Conservation (phyloP, 2,329 filamentous ascomycete species). For the Calonectria naviculata region DNA sequence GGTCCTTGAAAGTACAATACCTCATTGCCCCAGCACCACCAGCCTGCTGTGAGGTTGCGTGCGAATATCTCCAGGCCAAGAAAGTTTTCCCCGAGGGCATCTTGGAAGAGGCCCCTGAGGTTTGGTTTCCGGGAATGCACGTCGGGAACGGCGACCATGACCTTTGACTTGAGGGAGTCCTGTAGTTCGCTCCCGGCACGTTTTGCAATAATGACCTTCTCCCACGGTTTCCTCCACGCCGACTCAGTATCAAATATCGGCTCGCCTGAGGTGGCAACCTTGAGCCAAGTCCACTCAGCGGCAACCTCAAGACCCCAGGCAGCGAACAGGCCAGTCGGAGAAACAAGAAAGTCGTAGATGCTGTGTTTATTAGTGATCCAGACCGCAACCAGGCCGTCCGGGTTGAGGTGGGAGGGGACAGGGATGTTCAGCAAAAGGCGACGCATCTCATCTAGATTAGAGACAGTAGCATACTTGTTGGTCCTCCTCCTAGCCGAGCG, state of each 20-base stretch:
- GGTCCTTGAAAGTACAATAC: slow-evolving; percentile 75
- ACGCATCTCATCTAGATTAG: slow-evolving; percentile 58
- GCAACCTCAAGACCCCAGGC: slow-evolving; percentile 73
- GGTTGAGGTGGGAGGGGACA: slow-evolving; percentile 64
- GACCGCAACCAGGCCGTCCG: slow-evolving; percentile 71
- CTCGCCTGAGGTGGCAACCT: slow-evolving; percentile 73
- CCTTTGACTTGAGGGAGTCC: slow-evolving; percentile 52
- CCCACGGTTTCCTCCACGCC: slow-evolving; percentile 80
- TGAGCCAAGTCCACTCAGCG: slow-evolving; percentile 84
- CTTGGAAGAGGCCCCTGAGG: slow-evolving; percentile 69
- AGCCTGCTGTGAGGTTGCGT: slow-evolving; percentile 77
- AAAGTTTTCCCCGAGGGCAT: slow-evolving; percentile 63
- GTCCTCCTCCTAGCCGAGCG: slow-evolving; percentile 74
- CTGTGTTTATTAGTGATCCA: slow-evolving; percentile 83
- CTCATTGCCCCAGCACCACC: slow-evolving; percentile 85
- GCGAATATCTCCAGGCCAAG: slow-evolving; percentile 81
- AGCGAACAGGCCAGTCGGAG: slow-evolving; percentile 68
- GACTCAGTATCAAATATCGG: slow-evolving; percentile 71
- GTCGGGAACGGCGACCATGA: slow-evolving; percentile 78
- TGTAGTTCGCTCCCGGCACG: slow-evolving; percentile 45
- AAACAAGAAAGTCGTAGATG: slow-evolving; percentile 65
- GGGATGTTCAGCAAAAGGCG: slow-evolving; percentile 65
- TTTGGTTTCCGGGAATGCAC: slow-evolving; percentile 84
- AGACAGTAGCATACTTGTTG: slow-evolving; percentile 60
- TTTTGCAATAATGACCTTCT: slow-evolving; percentile 74